phyloP scores from a whole-genome alignment of 192 early-diverging fungal genomes.

The Coemansia sp. region DNA sequence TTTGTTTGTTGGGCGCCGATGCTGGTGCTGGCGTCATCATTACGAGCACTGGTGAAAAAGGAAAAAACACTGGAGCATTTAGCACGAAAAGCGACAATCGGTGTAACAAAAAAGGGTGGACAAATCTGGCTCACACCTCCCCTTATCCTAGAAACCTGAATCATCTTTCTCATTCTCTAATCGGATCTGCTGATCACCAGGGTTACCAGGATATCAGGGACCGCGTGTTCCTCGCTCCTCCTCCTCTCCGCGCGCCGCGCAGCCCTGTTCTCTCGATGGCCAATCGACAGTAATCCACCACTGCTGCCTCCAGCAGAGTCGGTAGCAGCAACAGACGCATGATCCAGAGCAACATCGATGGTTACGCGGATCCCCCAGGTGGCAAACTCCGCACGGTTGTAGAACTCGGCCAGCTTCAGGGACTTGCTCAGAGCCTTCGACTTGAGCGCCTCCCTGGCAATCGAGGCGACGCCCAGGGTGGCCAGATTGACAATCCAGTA shows the following conservation, averaged over 20 bases:
- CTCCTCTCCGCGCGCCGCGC: neutral
- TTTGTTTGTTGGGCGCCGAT: too few species aligned
- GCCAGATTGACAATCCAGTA: slow-evolving; percentile 32
- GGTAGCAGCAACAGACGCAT: neutral
- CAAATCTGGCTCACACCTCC: neutral
- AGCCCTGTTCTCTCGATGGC: neutral
- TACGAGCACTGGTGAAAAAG: too few species aligned
- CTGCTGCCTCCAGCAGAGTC: neutral
- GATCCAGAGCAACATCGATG: neutral
- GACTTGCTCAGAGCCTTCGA: slow-evolving; percentile 15
- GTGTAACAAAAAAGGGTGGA: too few species aligned
- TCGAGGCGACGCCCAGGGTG: slow-evolving; percentile 26
- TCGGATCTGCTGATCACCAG: slow-evolving; percentile 10
- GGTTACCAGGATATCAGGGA: neutral
- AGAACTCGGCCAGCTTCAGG: slow-evolving; percentile 22
- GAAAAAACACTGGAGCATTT: too few species aligned
- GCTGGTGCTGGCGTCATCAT: too few species aligned
- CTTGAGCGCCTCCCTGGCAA: slow-evolving; percentile 21
- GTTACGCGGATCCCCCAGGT: slow-evolving; percentile 20
- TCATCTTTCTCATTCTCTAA: neutral
- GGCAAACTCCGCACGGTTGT: slow-evolving; percentile 31
- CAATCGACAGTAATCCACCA: too few species aligned
- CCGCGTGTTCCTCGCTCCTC: neutral
- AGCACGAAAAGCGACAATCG: too few species aligned
- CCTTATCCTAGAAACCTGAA: neutral